Base-by-base conservation (phyloP, 768 basidiomycete species). In the Dioszegia aurantiaca region DNA sequence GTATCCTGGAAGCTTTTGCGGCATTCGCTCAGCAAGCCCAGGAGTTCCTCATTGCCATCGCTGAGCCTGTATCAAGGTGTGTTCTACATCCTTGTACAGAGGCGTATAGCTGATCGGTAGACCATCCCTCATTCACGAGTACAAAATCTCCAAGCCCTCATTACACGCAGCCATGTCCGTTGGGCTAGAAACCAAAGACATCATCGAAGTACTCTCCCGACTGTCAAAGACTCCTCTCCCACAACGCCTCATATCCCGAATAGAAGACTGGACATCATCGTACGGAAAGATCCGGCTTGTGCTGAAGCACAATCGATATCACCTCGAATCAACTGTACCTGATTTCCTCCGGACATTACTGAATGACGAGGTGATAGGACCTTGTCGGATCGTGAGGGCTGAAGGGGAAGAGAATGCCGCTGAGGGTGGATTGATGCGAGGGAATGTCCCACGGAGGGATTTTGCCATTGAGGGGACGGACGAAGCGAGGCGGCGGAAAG, bases 201-300 rank as follows among this genome's bases (percentile, higher is more conserved):
- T 98, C 68, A 95, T 98, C 77, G 91, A 93, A 81, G 94, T 97
- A 67, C 60, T 80, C 17, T 74, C 75, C 21, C 72, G 80, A 12
- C 64, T 80, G 27, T 74, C 71, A 59, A 82, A 92, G 87, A 91
- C 95, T 10, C 94, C 93, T 2, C 88, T 99, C 5, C 92, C 95
- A 0, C 86, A 90, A 41, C 83, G 82, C 44, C 90, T 98, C 64
- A 83, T 86, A 46, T 80, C 83, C 11, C 89, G 92, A 71, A 98
- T 99, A 67, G 86, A 89, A 67, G 87, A 90, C 61, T 88, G 93
- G 63, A 99, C 95, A 0, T 78, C 91, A 56, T 95, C 93, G 52
- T 98, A 97, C 68, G 95, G 95, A 52, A 99, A 99, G 80, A 90
- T 98, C 76, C 94, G 98, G 72, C 85, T 99, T 46, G 95, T 99